Percentiles rank a stretch among this genome's conserved stretches.
Evolutionary conservation across 2,329 filamentous ascomycete species (phyloP).

Genomic region (Chlorencoelia australis): DNA sequence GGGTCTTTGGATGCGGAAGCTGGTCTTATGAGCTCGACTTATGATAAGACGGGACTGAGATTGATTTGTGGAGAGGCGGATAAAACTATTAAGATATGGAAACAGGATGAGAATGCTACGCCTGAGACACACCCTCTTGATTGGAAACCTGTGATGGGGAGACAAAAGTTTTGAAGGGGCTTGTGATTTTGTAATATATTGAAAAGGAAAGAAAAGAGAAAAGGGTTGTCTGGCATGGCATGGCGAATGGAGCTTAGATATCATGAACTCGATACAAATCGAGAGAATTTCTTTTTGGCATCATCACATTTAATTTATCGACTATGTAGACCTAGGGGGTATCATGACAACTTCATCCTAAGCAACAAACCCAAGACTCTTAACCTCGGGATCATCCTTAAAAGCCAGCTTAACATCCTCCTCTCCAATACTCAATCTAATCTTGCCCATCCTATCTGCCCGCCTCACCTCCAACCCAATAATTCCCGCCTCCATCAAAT

Average conservation of each 20-base stretch:
- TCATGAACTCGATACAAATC: no score
- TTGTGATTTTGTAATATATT: neutral
- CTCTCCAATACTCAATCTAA: constrained; percentile 76
- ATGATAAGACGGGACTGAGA: constrained; percentile 78
- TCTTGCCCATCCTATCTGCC: constrained; percentile 77
- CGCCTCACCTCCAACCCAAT: constrained; percentile 72
- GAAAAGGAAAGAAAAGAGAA: no score
- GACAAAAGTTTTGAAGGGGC: constrained; percentile 57
- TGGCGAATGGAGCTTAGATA: no score
- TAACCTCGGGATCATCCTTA: constrained; percentile 77
- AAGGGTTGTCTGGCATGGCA: constrained; percentile 13
- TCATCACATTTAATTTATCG: no score
- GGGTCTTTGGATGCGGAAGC: constrained; percentile 90
- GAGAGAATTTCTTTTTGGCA: no score
- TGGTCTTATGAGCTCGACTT: constrained; percentile 89
- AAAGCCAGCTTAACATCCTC: constrained; percentile 85
- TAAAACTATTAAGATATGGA: constrained; percentile 91
- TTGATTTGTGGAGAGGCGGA: constrained; percentile 93
- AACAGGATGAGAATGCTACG: constrained; percentile 82
- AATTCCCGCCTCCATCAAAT: constrained; percentile 78
- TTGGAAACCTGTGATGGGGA: constrained; percentile 75
- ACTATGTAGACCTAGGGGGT: no score
- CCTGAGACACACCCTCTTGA: constrained; percentile 84
- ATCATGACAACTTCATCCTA: constrained; percentile 3
- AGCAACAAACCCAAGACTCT: constrained; percentile 33